Evolutionary conservation across 2,329 filamentous ascomycete species (phyloP).

Genomic region (Cytospora paraplurivora): DNA sequence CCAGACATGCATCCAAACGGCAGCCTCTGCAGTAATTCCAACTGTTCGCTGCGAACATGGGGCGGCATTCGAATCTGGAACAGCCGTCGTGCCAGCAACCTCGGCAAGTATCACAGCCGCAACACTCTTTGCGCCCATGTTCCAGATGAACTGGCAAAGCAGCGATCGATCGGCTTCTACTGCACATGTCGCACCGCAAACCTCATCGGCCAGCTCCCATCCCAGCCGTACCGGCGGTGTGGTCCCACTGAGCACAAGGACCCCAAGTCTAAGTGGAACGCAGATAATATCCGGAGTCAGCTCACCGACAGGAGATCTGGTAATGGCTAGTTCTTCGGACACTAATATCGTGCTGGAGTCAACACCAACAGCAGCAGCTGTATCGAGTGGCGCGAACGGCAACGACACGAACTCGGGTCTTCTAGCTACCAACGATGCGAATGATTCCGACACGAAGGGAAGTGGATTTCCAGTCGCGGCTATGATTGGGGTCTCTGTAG

Average conservation of each 20-base stretch:
- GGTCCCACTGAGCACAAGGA: background rate
- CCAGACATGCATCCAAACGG: constrained; percentile 13
- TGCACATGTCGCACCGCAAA: background rate
- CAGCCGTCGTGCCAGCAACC: background rate
- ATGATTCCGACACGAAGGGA: background rate
- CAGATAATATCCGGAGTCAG: background rate
- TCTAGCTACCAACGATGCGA: background rate
- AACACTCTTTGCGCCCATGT: constrained; percentile 20
- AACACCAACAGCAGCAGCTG: constrained; percentile 1
- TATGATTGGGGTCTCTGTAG: constrained; percentile 11
- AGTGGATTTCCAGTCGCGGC: constrained; percentile 11
- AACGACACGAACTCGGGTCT: background rate
- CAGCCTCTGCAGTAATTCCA: constrained; percentile 2
- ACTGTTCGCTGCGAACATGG: constrained; percentile 6
- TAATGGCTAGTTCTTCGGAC: constrained; percentile 4
- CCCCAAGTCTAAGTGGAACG: constrained; percentile 8
- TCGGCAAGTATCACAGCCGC: constrained; percentile 5
- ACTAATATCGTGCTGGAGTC: background rate
- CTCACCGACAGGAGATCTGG: background rate
- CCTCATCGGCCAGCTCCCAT: constrained; percentile 7
- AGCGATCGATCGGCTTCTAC: background rate
- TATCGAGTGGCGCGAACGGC: background rate
- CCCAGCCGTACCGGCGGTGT: background rate
- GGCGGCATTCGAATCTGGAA: background rate
- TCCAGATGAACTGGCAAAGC: constrained; percentile 15